These are phyloP conservation scores for Arctostaphylos glauca DNA, from an alignment of 148 eudicot genomes.

Conservation along the genomic window DNA sequence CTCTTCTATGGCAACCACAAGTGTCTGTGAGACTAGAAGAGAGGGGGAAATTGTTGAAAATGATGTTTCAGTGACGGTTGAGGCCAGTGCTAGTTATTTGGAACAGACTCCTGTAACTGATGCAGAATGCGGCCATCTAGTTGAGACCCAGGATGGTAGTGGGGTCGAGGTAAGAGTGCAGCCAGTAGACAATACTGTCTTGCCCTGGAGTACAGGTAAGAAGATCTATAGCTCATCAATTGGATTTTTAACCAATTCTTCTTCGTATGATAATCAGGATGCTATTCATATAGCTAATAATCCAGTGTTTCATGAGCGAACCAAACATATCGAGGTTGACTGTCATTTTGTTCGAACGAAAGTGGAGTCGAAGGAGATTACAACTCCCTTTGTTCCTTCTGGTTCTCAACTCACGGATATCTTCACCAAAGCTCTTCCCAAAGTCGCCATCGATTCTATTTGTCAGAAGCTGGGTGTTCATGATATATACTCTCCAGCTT, in stretches of 20 bases:
- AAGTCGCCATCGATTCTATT: too few species aligned
- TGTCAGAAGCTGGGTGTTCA: too few species aligned
- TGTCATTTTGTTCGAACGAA: too few species aligned
- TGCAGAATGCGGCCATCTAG: slow-evolving; percentile 2
- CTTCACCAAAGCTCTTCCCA: too few species aligned
- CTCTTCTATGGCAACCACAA: slow-evolving; percentile 26
- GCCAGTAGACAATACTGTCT: slow-evolving; percentile 14
- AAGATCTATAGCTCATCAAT: slow-evolving; percentile 1
- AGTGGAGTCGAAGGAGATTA: too few species aligned
- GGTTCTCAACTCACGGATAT: too few species aligned
- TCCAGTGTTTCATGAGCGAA: too few species aligned
- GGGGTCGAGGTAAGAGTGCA: slow-evolving; percentile 15
- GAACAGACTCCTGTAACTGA: slow-evolving; percentile 28
- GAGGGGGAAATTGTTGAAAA: slow-evolving; percentile 22
- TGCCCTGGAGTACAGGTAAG: slow-evolving; percentile 25
- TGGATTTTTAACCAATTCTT: background rate
- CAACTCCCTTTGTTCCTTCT: too few species aligned
- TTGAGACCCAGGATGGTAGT: slow-evolving; percentile 20
- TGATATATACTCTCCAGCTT: too few species aligned
- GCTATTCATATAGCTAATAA: too few species aligned
- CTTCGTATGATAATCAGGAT: too few species aligned
- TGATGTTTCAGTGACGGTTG: slow-evolving; percentile 19
- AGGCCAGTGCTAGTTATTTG: slow-evolving; percentile 16
- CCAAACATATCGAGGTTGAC: too few species aligned
- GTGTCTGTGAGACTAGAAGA: slow-evolving; percentile 19